A percentile compares a stretch with the other conserved stretches of the same genome.
These are phyloP conservation scores for Jamesozyma lodderae DNA, from an alignment of 805 yeast genomes.

Conservation along the genomic window DNA sequence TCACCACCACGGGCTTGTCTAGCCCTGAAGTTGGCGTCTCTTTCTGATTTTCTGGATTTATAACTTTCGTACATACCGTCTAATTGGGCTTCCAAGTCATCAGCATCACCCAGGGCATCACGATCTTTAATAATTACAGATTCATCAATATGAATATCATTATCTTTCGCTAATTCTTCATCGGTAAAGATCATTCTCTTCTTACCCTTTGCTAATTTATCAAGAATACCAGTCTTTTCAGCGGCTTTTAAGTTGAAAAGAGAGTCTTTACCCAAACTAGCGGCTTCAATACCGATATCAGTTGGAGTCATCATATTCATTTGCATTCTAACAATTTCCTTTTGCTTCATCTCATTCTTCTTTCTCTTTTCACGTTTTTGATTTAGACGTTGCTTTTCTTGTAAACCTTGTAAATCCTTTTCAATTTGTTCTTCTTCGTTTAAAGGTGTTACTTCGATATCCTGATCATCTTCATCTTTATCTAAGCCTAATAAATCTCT, in stretches of 20 bases:
- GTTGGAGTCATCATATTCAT: constrained; percentile 91
- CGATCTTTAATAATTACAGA: constrained; percentile 29
- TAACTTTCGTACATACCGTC: constrained; percentile 72
- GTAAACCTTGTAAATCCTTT: constrained; percentile 67
- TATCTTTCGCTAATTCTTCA: constrained; percentile 46
- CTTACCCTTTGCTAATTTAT: constrained; percentile 68
- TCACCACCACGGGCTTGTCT: constrained; percentile 67
- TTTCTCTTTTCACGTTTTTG: constrained; percentile 74
- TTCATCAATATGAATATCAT: constrained; percentile 49
- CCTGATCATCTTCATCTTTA: constrained; percentile 38
- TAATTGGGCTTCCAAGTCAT: constrained; percentile 70
- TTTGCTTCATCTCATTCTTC: constrained; percentile 74
- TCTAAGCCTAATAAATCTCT: constrained; percentile 67
- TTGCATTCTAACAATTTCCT: constrained; percentile 84
- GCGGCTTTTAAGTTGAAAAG: constrained; percentile 80
- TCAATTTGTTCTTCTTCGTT: constrained; percentile 88
- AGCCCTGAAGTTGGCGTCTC: constrained; percentile 60
- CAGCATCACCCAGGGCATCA: constrained; percentile 41
- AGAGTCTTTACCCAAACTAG: constrained; percentile 65
- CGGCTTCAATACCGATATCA: constrained; percentile 92
- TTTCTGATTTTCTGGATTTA: constrained; percentile 58
- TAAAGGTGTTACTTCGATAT: constrained; percentile 58
- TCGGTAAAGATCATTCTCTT: constrained; percentile 49
- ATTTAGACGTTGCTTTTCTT: constrained; percentile 59
- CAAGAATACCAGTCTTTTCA: constrained; percentile 74